phyloP scores from a whole-genome alignment of 208 protist genomes.

The Acanthamoeba sp. region DNA sequence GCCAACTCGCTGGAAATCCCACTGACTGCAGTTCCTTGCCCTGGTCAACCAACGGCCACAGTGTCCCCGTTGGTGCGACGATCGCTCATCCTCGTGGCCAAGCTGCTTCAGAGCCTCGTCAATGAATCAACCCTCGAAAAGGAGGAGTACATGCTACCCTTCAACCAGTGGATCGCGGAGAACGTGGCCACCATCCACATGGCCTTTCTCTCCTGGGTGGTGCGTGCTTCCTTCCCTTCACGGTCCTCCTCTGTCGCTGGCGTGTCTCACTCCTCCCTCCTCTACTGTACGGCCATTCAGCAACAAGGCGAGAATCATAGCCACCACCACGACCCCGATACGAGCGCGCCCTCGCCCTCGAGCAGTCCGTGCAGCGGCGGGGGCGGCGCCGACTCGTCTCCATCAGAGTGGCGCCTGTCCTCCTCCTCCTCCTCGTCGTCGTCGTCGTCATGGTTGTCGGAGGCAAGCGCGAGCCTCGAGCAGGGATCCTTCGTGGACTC shows the following conservation, averaged over 20 bases:
- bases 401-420: not conserved
- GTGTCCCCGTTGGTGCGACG: not conserved
- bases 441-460: not conserved
- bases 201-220: constrained; percentile 41
- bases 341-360: not conserved
- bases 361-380: not conserved
- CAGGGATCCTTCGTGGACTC: not conserved
- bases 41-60: not conserved
- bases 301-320: not conserved
- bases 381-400: not conserved
- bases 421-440: not conserved
- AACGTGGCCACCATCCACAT: not conserved
- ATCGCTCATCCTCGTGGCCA: constrained; percentile 65
- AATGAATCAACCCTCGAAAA: not conserved
- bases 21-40: not conserved
- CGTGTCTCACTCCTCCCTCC: too few species aligned
- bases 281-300: too few species aligned
- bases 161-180: constrained; percentile 42
- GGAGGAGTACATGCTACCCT: constrained; percentile 54
- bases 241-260: too few species aligned
- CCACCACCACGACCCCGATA: not conserved
- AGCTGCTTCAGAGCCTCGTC: constrained; percentile 55
- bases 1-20: too few species aligned
- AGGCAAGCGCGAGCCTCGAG: not conserved
- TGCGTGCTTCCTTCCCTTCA: too few species aligned